Base-by-base conservation (phyloP, 116 monocot species). In the Trichopus zeylanicus region DNA sequence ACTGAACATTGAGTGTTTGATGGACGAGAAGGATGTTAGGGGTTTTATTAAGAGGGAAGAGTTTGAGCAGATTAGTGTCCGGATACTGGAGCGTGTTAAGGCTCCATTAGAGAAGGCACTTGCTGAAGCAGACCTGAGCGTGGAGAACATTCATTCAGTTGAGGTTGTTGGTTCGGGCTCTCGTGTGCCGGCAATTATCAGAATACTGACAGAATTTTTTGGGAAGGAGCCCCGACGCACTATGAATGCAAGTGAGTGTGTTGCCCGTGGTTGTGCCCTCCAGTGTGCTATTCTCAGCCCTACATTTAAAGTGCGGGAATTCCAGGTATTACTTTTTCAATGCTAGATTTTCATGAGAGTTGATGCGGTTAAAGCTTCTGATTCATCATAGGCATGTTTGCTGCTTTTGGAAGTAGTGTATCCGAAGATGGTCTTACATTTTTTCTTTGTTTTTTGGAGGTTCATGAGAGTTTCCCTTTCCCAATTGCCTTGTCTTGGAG, bases 131-230 rank as follows among this genome's bases (percentile, higher is more conserved):
- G 75, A 73, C 25, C 70, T 92, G 51, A 67, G 38, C 29, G 53
- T 70, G 11, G 78, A 87, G 27, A 60, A 69, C 24, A 79, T 93
- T 26, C 79, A 93, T 23, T 60, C 72, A 1, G 82, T 93, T 58
- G 93, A 93, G 75, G 79, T 93, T 66, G 80, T 93, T 63, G 88
- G 88, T n/a, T 93, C 93, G 4, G 93, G 88, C 0, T 93, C 93
- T 15, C 77, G 88, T 32, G 72, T 93, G 7, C 93, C 93, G 4
- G 85, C 88, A 29, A 78, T 88, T 11, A 68, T 79, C 18, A 85
- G 54, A 64, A 82, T 93, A 35, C 32, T 93, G 72, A 85, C 84
- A 0, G 82, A 81, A 16, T 82, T 82, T 59, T 93, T 85, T 49
- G 85, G 85, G 27, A 88, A 82, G 67, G 93, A 93, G 52, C 85